Evolutionary conservation across 495 filamentous ascomycete genomes (phyloP).

Genomic region (Aspergillus avenaceus): DNA sequence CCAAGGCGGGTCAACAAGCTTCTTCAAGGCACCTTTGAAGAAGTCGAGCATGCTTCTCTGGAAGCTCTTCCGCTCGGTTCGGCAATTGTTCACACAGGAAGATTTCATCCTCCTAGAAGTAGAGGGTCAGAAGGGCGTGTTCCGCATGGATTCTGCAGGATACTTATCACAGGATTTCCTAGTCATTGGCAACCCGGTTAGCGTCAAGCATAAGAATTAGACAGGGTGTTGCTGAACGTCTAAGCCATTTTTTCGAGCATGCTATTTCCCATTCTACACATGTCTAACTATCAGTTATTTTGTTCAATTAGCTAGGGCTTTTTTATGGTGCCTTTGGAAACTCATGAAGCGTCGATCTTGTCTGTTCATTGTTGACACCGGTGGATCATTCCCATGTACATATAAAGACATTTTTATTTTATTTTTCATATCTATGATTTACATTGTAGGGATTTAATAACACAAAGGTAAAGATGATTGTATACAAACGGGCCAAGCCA

Average conservation of each 20-base stretch:
- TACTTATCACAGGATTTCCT: constrained; percentile 36
- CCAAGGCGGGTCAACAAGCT: constrained; percentile 14
- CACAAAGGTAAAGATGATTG: too few relatives aligned
- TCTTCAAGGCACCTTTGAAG: constrained; percentile 38
- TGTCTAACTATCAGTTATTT: constrained; percentile 2
- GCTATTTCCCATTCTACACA: background rate
- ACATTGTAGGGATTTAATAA: too few relatives aligned
- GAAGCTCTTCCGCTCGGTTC: constrained; percentile 34
- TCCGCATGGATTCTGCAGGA: constrained; percentile 39
- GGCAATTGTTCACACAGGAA: constrained; percentile 42
- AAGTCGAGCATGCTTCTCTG: constrained; percentile 29
- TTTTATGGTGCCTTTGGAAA: background rate
- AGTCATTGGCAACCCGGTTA: constrained; percentile 29
- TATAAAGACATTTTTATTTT: background rate
- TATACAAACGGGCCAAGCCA: too few relatives aligned
- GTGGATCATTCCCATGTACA: constrained; percentile 6
- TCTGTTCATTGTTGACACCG: background rate
- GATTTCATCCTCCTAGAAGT: constrained; percentile 44
- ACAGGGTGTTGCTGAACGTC: too few relatives aligned
- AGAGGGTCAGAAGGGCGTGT: constrained; percentile 33
- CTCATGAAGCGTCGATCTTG: background rate
- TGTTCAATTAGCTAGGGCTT: background rate
- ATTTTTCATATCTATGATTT: too few relatives aligned
- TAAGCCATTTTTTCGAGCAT: too few relatives aligned
- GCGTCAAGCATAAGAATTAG: constrained; percentile 10